A percentile compares a stretch with the other conserved stretches of the same genome.
Evolutionary conservation across 2,329 filamentous ascomycete species (phyloP).

Genomic region (Aspergillus sp.): DNA sequence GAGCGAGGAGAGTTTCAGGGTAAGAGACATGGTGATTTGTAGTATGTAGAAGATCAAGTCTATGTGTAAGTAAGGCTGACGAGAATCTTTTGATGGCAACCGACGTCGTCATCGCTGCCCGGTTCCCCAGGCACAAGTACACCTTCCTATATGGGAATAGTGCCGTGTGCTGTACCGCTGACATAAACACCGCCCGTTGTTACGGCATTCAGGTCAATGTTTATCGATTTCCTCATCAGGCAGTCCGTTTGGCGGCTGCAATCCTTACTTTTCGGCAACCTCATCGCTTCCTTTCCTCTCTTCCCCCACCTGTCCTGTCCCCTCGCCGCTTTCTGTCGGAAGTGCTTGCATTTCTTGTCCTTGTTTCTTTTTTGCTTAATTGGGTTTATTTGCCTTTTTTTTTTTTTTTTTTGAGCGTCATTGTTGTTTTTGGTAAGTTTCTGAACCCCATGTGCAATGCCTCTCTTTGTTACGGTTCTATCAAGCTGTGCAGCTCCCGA

Average conservation of each 20-base stretch:
- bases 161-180: slow-evolving; percentile 7
- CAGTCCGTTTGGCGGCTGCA: slow-evolving; percentile 14
- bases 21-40: slow-evolving; percentile 50
- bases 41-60: too few relatives aligned
- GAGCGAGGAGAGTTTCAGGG: slow-evolving; percentile 60
- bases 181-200: slow-evolving; percentile 22
- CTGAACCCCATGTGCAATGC: slow-evolving; percentile 1
- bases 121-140: slow-evolving; percentile 8
- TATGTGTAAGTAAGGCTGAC: background rate
- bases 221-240: slow-evolving; percentile 30
- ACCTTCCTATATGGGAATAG: background rate
- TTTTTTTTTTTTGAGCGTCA: slow-evolving; percentile 15
- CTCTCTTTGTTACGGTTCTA: background rate
- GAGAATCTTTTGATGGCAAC: background rate
- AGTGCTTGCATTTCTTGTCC: slow-evolving; percentile 20
- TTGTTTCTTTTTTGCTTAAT: background rate
- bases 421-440: slow-evolving; percentile 12
- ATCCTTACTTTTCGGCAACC: slow-evolving; percentile 11
- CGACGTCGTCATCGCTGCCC: slow-evolving; percentile 1
- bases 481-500: background rate
- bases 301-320: slow-evolving; percentile 10
- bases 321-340: slow-evolving; percentile 10
- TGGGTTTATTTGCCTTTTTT: background rate
- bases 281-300: slow-evolving; percentile 3
- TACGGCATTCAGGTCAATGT: slow-evolving; percentile 23